Evolutionary conservation across 2,329 filamentous ascomycete genomes (phyloP).

Genomic region (Thermothelomyces thermophilus): DNA sequence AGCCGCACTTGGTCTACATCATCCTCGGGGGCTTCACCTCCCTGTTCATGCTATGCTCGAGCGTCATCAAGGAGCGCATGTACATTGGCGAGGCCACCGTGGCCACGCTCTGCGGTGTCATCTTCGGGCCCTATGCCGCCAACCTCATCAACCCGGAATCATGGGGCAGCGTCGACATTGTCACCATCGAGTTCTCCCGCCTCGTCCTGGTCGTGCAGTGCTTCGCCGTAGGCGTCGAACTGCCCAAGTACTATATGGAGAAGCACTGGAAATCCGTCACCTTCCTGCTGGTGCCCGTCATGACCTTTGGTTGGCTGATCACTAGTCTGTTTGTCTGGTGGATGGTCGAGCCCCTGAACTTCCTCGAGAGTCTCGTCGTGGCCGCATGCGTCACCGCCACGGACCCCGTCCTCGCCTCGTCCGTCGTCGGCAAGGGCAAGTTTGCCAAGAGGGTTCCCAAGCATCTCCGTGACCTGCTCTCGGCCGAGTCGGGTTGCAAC

Average conservation of each 20-base stretch:
- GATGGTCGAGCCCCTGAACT: constrained; percentile 70
- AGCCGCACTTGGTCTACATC: constrained; percentile 95
- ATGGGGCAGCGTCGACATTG: constrained; percentile 80
- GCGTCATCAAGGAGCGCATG: constrained; percentile 94
- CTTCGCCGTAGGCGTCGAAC: constrained; percentile 83
- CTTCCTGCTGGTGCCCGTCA: constrained; percentile 84
- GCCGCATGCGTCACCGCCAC: constrained; percentile 95
- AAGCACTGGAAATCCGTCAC: constrained; percentile 91
- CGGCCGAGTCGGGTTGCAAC: constrained; percentile 96
- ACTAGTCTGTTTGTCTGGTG: constrained; percentile 95
- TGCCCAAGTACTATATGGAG: constrained; percentile 96
- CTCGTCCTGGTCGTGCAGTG: constrained; percentile 88
- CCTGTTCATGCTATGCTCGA: constrained; percentile 96
- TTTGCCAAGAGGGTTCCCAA: constrained; percentile 97
- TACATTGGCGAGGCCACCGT: constrained; percentile 99
- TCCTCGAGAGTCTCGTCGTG: constrained; percentile 81
- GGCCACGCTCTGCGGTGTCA: constrained; percentile 78
- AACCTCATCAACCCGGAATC: constrained; percentile 67
- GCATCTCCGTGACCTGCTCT: constrained; percentile 90
- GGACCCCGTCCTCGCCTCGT: constrained; percentile 92
- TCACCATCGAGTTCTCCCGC: constrained; percentile 83
- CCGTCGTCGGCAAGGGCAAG: constrained; percentile 97
- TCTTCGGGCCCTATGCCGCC: constrained; percentile 80
- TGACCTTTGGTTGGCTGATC: constrained; percentile 92
- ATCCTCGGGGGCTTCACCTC: constrained; percentile 96